Conservation (phyloP, 495 filamentous ascomycete species). For the Diplogelasinospora grovesii region DNA sequence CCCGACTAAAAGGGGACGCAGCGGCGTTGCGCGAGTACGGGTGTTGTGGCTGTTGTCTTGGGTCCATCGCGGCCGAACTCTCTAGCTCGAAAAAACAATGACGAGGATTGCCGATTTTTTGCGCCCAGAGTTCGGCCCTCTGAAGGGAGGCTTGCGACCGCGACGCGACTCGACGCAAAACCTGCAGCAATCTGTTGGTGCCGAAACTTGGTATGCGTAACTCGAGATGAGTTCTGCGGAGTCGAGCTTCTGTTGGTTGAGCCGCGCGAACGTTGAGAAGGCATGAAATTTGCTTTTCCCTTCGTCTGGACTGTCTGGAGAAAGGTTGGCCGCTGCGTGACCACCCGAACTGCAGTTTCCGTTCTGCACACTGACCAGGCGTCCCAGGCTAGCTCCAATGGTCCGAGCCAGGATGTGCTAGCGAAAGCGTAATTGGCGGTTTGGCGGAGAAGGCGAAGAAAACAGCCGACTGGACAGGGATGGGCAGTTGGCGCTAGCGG, state of each 20-base stretch:
- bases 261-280: constrained; percentile 3
- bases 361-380: constrained; percentile 4
- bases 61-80: constrained; percentile 26
- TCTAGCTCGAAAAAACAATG: constrained; percentile 12
- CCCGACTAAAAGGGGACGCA: constrained; percentile 28
- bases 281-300: constrained; percentile 17
- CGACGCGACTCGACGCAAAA: constrained; percentile 4
- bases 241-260: too few relatives aligned
- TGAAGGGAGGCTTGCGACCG: constrained; percentile 3
- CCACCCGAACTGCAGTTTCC: constrained; percentile 12
- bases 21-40: constrained; percentile 33
- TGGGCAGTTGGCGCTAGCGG: constrained; percentile 10
- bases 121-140: constrained; percentile 9
- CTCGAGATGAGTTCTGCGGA: constrained; percentile 1
- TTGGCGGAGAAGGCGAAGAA: constrained; percentile 1
- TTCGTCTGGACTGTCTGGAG: constrained; percentile 8
- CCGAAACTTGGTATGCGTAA: too few relatives aligned
- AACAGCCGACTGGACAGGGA: constrained; percentile 15
- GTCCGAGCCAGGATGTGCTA: constrained; percentile 12
- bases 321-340: constrained; percentile 14
- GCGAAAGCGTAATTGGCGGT: constrained; percentile 5
- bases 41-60: constrained; percentile 34
- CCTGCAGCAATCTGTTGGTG: too few relatives aligned
- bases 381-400: constrained; percentile 4
- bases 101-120: constrained; percentile 14